These are phyloP conservation scores for Aspergillus sclerotiicarbonarius DNA, from an alignment of 495 filamentous ascomycete genomes.

Conservation along the genomic window DNA sequence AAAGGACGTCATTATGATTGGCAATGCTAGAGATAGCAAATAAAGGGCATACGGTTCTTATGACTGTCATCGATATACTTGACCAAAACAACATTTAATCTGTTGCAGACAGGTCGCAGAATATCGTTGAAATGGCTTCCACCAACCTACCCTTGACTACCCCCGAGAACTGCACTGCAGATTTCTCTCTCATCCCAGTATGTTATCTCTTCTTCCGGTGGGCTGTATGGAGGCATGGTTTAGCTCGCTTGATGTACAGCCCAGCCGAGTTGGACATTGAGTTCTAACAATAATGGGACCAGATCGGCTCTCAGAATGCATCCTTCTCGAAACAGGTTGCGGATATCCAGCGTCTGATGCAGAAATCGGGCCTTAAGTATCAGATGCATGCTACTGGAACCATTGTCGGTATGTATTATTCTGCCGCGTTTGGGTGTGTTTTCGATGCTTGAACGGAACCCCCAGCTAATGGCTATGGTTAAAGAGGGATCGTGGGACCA, in stretches of 20 bases:
- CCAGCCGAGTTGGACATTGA: background rate
- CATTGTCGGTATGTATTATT: conserved; percentile 64
- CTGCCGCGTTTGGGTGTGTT: background rate
- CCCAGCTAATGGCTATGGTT: background rate
- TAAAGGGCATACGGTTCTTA: background rate
- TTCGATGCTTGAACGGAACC: background rate
- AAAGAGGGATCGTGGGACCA: conserved; percentile 82
- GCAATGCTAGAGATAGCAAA: background rate
- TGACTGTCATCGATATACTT: background rate
- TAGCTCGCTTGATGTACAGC: background rate
- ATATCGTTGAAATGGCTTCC: conserved; percentile 14
- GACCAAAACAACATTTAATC: background rate
- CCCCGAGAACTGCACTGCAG: conserved; percentile 60
- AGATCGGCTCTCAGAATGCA: conserved; percentile 68
- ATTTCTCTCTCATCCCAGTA: conserved; percentile 75
- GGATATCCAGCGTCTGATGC: conserved; percentile 71
- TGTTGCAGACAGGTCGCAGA: background rate
- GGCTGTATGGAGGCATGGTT: no score
- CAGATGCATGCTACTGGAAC: conserved; percentile 84
- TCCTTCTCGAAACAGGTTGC: conserved; percentile 81
- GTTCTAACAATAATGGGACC: background rate
- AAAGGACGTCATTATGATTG: background rate
- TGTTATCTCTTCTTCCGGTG: conserved; percentile 15
- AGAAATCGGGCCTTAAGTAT: conserved; percentile 65
- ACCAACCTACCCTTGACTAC: conserved; percentile 41